Base-by-base conservation (phyloP, 108 stramenopile genomes). In the Schizochytrium sp. region DNA sequence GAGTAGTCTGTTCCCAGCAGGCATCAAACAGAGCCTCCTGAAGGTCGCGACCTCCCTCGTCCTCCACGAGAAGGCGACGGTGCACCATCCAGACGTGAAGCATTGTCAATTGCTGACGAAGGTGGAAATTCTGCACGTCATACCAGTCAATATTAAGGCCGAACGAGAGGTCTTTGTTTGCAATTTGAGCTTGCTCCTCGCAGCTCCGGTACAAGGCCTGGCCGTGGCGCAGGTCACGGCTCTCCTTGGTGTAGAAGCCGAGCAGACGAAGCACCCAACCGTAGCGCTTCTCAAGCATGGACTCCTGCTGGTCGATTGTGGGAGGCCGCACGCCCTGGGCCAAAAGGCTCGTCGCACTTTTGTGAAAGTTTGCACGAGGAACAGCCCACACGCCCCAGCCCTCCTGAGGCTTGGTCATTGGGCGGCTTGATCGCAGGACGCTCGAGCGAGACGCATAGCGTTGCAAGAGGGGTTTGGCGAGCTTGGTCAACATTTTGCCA, bases 81-180 rank as follows among this genome's bases (percentile, higher is more conserved):
- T 97, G 97, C 4, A 97, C 87, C 72, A 97, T 95, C 97, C 97
- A 97, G 89, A 97, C 90, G 89, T 97, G 97, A 95, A 96, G 94
- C 41, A 96, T 95, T 61, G 96, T 87, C 28, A 97, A 72, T 13
- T 96, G 95, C 88, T 97, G 97, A 40, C 93, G 95, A 72, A 94
- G 92, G 46, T 96, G 96, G 92, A 97, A 97, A 56, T 95, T 95
- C 42, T 92, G 92, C 88, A n/a, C 55, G 2, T 69, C 61, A 38
- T 46, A 2, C 61, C 61, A 42, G n/a, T n/a, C 88, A 15, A 87
- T n/a, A 17, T 87, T 44, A 13, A 57, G 56, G 47, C 55, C 87
- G 58, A 87, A 57, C 38, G 57, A 12, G 10, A 4, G 38, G 88
- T 60, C 58, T 64, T 64, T 69, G 40, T 41, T 46, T 40, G 46